These are phyloP conservation scores for Alternaria panax DNA, from an alignment of 2,329 filamentous ascomycete species.

Conservation along the genomic window DNA sequence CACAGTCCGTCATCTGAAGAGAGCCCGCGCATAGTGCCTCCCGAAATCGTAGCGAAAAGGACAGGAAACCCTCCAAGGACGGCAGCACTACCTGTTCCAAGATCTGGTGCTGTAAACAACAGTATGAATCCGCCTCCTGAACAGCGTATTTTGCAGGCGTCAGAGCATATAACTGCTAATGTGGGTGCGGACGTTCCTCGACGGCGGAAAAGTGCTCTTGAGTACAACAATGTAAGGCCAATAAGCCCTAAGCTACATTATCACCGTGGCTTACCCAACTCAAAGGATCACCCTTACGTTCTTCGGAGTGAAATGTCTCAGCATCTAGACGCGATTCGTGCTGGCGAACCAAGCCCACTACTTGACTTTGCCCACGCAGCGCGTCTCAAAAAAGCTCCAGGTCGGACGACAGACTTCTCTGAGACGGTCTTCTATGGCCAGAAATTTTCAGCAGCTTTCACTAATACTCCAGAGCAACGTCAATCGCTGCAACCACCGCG, in stretches of 20 bases:
- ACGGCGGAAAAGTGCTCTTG: not conserved
- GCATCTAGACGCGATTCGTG: slow-evolving; percentile 25
- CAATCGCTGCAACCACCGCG: not conserved
- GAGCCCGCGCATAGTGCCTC: slow-evolving; percentile 16
- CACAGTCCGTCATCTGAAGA: slow-evolving; percentile 12
- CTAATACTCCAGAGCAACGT: not conserved
- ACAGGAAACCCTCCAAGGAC: slow-evolving; percentile 23
- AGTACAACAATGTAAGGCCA: slow-evolving; percentile 2
- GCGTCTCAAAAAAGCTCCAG: not conserved
- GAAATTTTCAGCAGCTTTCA: not conserved
- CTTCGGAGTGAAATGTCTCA: slow-evolving; percentile 26
- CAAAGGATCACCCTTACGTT: slow-evolving; percentile 32
- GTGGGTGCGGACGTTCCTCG: not conserved
- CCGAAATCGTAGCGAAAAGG: slow-evolving; percentile 14
- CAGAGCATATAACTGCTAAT: not conserved
- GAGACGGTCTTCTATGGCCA: slow-evolving; percentile 18
- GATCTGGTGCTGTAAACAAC: not conserved
- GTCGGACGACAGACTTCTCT: slow-evolving; percentile 15
- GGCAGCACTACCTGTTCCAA: slow-evolving; percentile 11
- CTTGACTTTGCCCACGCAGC: not conserved
- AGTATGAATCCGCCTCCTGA: not conserved
- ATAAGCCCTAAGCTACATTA: slow-evolving; percentile 32
- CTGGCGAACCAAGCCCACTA: slow-evolving; percentile 23
- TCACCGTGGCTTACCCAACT: slow-evolving; percentile 23
- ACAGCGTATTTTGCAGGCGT: not conserved